Percentiles rank a stretch among this genome's conserved stretches.
phyloP scores from a whole-genome alignment of 73 alveolate genomes.

The Uronychia setigera region DNA sequence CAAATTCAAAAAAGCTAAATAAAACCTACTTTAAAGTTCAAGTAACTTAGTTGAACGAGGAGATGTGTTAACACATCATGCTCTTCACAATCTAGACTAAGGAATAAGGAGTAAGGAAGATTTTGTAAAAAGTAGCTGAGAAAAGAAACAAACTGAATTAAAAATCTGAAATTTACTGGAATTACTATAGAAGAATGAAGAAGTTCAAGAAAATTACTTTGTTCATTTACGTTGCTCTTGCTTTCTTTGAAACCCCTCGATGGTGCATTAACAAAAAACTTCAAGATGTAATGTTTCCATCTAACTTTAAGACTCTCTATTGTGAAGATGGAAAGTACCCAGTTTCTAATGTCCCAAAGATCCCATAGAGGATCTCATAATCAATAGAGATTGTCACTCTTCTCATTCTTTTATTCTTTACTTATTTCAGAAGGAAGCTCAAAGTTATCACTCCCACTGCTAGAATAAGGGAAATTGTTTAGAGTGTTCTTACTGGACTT shows the following conservation, averaged over 20 bases:
- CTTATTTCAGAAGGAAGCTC: slow-evolving; percentile 5
- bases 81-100: no score
- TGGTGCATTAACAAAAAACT: slow-evolving; percentile 62
- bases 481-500: background rate
- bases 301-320: slow-evolving; percentile 5
- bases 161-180: no score
- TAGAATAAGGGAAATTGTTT: slow-evolving; percentile 7
- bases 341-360: slow-evolving; percentile 22
- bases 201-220: no score
- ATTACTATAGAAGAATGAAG: no score
- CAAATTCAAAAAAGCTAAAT: no score
- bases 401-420: slow-evolving; percentile 13
- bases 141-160: no score
- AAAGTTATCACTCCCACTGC: slow-evolving; percentile 2
- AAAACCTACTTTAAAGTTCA: no score
- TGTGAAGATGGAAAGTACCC: slow-evolving; percentile 16
- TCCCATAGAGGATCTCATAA: slow-evolving; percentile 12
- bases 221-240: slow-evolving; percentile 11
- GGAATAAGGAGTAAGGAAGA: no score
- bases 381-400: slow-evolving; percentile 23
- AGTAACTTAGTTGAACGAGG: no score
- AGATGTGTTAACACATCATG: no score
- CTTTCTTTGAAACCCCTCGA: slow-evolving; percentile 49
- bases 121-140: no score
- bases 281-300: slow-evolving; percentile 7